These are phyloP conservation scores for Chamaecyparis obtusa DNA, from an alignment of 75 land plant species.

Conservation along the genomic window DNA sequence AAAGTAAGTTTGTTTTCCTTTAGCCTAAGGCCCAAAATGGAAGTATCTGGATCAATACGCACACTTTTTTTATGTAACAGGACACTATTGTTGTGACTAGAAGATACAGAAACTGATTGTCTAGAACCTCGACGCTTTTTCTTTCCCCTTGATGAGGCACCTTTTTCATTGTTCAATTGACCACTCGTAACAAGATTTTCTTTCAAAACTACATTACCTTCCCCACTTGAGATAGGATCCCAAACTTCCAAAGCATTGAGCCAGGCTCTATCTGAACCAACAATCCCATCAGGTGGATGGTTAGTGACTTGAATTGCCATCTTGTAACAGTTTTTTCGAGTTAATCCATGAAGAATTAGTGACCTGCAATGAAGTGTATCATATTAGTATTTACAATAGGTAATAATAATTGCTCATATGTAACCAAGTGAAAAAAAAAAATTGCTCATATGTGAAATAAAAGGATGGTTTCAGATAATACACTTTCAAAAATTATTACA, in stretches of 20 bases:
- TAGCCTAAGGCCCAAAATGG: not conserved
- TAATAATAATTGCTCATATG: conserved; percentile 10
- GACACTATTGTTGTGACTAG: not conserved
- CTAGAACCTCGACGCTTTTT: not conserved
- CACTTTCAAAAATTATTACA: not conserved
- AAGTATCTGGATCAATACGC: not conserved
- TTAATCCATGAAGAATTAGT: conserved; percentile 55
- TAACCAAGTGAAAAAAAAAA: no score
- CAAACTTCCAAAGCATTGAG: conserved; percentile 54
- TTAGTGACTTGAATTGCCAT: conserved; percentile 66
- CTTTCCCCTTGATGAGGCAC: not conserved
- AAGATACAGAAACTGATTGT: not conserved
- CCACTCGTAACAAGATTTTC: not conserved
- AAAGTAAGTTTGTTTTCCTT: not conserved
- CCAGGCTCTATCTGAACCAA: conserved; percentile 20
- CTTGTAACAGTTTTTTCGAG: conserved; percentile 66
- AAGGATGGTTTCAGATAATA: not conserved
- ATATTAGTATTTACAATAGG: not conserved
- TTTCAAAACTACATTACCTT: conserved; percentile 53
- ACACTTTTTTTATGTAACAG: not conserved
- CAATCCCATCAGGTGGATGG: conserved; percentile 27
- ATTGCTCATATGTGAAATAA: conserved; percentile 13
- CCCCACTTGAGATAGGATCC: conserved; percentile 91
- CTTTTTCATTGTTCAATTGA: not conserved
- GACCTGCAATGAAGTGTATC: conserved; percentile 36